Evolutionary conservation across 2,329 filamentous ascomycete species (phyloP), one percentile per base, ranked within the genome.

Genomic region (Xylariaceae sp.): DNA sequence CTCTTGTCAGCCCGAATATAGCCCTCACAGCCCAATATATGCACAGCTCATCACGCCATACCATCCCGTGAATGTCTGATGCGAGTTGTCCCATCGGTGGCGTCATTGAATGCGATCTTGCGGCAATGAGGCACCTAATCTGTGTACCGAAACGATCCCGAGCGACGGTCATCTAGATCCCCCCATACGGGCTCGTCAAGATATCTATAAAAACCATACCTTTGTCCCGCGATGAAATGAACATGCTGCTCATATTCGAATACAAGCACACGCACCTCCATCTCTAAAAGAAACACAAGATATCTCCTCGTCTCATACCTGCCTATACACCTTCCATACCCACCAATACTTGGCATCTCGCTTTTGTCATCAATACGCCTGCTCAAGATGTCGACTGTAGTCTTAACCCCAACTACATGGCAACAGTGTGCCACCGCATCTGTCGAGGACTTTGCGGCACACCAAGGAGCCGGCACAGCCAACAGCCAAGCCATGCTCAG

Each of bases 391-490:
- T 44, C 47, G n/a, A 39, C 44, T 3, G 19, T 30, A 4, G 39
- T 44, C 12, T 9, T 49, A 13, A 38, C 44, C 24, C 47, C 42
- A 19, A 44, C 33, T 8, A 39, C 38, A 13, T 46, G 48, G 43
- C 45, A 48, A 37, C 40, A 50, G 16, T 12, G 42, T 17, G 41
- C 45, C 38, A 37, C 26, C 13, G 40, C 38, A 4, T 40, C 42
- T 2, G 37, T 50, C 34, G 41, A 46, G n/a, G 34, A 39, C 13
- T 46, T 48, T 34, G 39, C 42, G 1, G 43, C 45, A 9, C 39
- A 46, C 12, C 42, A 45, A 32, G 42, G 45, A 8, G 39, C 45
- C 3, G 39, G 43, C 6, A 39, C 43, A n/a, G 38, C 43, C 2
- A 48, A 42, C 19, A 44, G 31, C n/a, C 43, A 46, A 30, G 41